Conservation (phyloP, 1,139 yeast species). For the Tardiomyces blankii region DNA sequence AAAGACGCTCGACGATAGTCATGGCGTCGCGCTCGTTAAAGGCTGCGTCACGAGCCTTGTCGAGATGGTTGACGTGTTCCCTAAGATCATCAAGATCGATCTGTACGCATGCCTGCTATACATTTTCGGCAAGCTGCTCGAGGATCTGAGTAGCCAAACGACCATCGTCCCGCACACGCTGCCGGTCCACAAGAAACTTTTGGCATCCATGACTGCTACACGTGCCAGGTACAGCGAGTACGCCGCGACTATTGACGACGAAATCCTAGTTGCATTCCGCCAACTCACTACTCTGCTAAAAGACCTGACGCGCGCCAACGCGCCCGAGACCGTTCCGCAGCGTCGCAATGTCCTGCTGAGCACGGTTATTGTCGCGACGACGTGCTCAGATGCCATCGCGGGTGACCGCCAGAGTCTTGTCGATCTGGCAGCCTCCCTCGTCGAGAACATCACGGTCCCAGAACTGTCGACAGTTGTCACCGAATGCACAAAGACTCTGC, state of each 20-base stretch:
- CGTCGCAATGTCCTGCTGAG: conserved; percentile 41
- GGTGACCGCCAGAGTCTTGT: conserved; percentile 30
- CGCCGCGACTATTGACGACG: conserved; percentile 28
- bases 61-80: conserved; percentile 52
- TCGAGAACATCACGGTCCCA: conserved; percentile 26
- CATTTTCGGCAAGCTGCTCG: conserved; percentile 50
- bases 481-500: conserved; percentile 48
- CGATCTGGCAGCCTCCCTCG: conserved; percentile 29
- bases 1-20: background rate
- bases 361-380: conserved; percentile 47
- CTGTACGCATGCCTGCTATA: conserved; percentile 58
- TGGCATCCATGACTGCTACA: conserved; percentile 21
- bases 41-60: conserved; percentile 46
- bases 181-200: conserved; percentile 21
- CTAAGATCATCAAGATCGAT: conserved; percentile 57
- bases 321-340: conserved; percentile 11
- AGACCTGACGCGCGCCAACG: background rate
- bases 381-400: conserved; percentile 35
- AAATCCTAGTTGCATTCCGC: conserved; percentile 25
- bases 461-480: conserved; percentile 36
- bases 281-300: conserved; percentile 10
- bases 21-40: conserved; percentile 22
- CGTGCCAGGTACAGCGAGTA: conserved; percentile 10
- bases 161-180: conserved; percentile 19
- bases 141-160: conserved; percentile 26